These are phyloP conservation scores for Colletotrichum paranaense DNA, from an alignment of 2,329 filamentous ascomycete species.

Conservation along the genomic window DNA sequence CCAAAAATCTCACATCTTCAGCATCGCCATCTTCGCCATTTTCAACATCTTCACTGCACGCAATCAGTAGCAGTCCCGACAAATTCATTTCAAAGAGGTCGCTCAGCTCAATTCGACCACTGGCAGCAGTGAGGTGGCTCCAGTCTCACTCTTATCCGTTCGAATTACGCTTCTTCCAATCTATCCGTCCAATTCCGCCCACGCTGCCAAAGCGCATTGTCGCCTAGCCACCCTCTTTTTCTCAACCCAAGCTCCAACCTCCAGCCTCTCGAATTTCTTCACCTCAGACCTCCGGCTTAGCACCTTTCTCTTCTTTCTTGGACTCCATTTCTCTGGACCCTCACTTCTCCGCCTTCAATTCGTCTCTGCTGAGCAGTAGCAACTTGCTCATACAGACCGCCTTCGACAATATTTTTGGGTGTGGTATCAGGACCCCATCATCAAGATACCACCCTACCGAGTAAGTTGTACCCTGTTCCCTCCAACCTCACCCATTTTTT, in stretches of 20 bases:
- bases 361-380: slow-evolving; percentile 22
- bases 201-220: slow-evolving; percentile 25
- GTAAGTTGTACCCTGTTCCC: slow-evolving; percentile 30
- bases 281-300: slow-evolving; percentile 3
- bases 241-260: slow-evolving; percentile 25
- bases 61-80: background rate
- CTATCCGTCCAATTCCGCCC: slow-evolving; percentile 21
- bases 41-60: background rate
- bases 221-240: slow-evolving; percentile 35
- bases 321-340: slow-evolving; percentile 5
- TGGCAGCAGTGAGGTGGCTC: background rate
- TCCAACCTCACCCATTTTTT: slow-evolving; percentile 32
- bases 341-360: slow-evolving; percentile 14
- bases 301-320: background rate
- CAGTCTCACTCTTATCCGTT: slow-evolving; percentile 7
- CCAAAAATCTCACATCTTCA: slow-evolving; percentile 9
- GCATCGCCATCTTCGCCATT: background rate
- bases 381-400: slow-evolving; percentile 31
- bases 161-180: slow-evolving; percentile 15
- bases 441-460: slow-evolving; percentile 31
- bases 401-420: slow-evolving; percentile 25
- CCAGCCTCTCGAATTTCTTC: slow-evolving; percentile 34
- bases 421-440: slow-evolving; percentile 23
- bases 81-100: background rate
- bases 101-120: background rate